phyloP scores from a whole-genome alignment of 2,329 filamentous ascomycete species.

The Macrophomina pseudophaseolina region DNA sequence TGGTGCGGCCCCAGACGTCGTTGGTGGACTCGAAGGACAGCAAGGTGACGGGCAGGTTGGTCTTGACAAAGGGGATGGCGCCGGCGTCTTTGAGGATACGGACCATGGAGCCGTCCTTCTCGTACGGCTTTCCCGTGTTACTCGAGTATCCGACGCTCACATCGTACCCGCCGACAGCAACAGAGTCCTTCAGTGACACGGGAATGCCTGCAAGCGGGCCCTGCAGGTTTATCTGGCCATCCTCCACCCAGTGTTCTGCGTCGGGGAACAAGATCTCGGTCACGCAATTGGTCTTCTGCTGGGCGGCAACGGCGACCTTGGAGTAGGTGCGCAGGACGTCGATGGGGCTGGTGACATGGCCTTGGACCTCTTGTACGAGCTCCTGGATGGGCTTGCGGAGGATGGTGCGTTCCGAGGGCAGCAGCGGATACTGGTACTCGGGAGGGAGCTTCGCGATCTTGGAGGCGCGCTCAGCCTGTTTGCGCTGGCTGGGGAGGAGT shows the following conservation, averaged over 20 bases:
- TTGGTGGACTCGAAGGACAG: constrained; percentile 84
- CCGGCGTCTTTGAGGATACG: constrained; percentile 82
- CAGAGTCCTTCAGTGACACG: constrained; percentile 77
- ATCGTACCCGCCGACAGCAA: constrained; percentile 83
- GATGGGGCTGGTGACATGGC: constrained; percentile 66
- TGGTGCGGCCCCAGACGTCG: constrained; percentile 79
- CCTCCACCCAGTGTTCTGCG: constrained; percentile 72
- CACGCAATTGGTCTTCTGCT: constrained; percentile 85
- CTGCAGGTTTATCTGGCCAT: constrained; percentile 69
- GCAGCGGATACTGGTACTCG: constrained; percentile 70
- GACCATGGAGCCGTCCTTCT: constrained; percentile 73
- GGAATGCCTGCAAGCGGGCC: constrained; percentile 88
- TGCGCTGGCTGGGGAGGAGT: constrained; percentile 66
- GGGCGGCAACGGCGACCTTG: constrained; percentile 82
- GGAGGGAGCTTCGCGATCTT: constrained; percentile 71
- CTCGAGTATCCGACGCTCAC: constrained; percentile 79
- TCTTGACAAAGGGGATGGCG: constrained; percentile 91
- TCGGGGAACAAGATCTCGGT: constrained; percentile 84
- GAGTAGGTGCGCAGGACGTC: constrained; percentile 85
- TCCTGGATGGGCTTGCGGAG: constrained; percentile 76
- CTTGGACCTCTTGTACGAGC: constrained; percentile 78
- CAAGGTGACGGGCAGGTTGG: constrained; percentile 84
- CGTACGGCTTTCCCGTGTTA: constrained; percentile 69
- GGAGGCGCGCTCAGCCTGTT: constrained; percentile 74
- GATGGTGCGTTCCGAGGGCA: constrained; percentile 67